phyloP scores from a whole-genome alignment of 2,329 filamentous ascomycete species.

The Pseudocercospora vitis region DNA sequence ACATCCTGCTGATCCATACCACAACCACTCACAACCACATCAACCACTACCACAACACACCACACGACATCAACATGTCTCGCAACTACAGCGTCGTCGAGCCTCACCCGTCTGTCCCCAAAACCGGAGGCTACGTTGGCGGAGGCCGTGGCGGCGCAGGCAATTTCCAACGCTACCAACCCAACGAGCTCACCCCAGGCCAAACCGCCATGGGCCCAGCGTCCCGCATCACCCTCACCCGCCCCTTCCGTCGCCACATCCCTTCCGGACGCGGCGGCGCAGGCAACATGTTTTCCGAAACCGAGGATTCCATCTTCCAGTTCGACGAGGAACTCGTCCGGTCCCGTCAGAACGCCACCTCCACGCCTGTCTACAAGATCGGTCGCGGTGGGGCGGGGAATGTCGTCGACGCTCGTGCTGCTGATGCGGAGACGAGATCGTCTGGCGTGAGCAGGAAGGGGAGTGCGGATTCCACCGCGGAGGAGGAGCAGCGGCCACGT shows the following conservation, averaged over 20 bases:
- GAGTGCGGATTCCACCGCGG: slow-evolving; percentile 22
- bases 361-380: slow-evolving; percentile 64
- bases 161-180: slow-evolving; percentile 57
- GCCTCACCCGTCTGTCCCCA: slow-evolving; percentile 60
- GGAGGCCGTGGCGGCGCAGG: slow-evolving; percentile 60
- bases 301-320: slow-evolving; percentile 61
- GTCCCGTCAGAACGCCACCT: slow-evolving; percentile 48
- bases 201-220: slow-evolving; percentile 49
- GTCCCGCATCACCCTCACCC: slow-evolving; percentile 50
- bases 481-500: slow-evolving; percentile 29
- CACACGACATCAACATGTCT: slow-evolving; percentile 33
- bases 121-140: slow-evolving; percentile 48
- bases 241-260: slow-evolving; percentile 55
- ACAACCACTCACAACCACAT: slow-evolving; percentile 1
- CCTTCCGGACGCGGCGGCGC: slow-evolving; percentile 59
- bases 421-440: too few species aligned
- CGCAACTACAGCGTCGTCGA: slow-evolving; percentile 57
- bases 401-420: slow-evolving; percentile 41
- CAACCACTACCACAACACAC: slow-evolving; percentile 8
- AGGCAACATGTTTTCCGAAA: slow-evolving; percentile 56
- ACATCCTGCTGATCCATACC: not conserved
- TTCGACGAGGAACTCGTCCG: slow-evolving; percentile 67
- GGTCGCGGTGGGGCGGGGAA: slow-evolving; percentile 64
- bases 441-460: slow-evolving; percentile 14
- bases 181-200: slow-evolving; percentile 54